A percentile compares a stretch with the other conserved stretches of the same genome.
Evolutionary conservation across 2,329 filamentous ascomycete species (phyloP).

Genomic region (Talaromyces marneffei): DNA sequence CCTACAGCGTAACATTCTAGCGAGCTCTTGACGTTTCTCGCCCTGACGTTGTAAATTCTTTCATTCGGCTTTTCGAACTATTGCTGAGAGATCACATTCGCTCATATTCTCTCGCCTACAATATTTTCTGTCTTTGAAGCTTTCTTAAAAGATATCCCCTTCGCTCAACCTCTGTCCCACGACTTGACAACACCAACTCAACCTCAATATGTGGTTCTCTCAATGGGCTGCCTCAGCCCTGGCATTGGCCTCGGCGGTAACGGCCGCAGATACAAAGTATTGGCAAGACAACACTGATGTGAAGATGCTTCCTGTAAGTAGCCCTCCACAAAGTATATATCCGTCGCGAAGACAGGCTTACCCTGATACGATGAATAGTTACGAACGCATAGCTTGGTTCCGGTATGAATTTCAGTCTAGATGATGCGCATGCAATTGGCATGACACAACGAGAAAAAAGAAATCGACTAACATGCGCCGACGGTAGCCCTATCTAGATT

Average conservation of each 20-base stretch:
- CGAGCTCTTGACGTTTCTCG: background rate
- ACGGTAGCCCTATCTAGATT: slow-evolving; percentile 84
- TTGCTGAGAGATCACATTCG: background rate
- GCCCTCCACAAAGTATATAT: background rate
- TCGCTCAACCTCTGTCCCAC: background rate
- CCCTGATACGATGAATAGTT: slow-evolving; percentile 49
- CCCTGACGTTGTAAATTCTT: background rate
- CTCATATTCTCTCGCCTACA: background rate
- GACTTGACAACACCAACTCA: background rate
- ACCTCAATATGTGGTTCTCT: slow-evolving; percentile 10
- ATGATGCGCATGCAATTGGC: background rate
- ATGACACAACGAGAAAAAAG: background rate
- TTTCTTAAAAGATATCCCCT: background rate
- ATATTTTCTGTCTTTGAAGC: background rate
- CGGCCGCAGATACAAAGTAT: slow-evolving; percentile 2
- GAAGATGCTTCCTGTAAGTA: slow-evolving; percentile 60
- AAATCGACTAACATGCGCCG: slow-evolving; percentile 2
- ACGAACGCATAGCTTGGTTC: slow-evolving; percentile 75
- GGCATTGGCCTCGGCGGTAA: slow-evolving; percentile 21
- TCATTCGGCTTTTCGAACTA: background rate
- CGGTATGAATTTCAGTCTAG: slow-evolving; percentile 53
- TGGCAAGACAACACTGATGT: slow-evolving; percentile 51
- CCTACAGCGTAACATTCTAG: background rate
- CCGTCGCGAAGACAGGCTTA: background rate
- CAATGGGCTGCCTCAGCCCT: slow-evolving; percentile 24